phyloP scores from a whole-genome alignment of 2,329 filamentous ascomycete genomes.

The Epichloe sibirici region DNA sequence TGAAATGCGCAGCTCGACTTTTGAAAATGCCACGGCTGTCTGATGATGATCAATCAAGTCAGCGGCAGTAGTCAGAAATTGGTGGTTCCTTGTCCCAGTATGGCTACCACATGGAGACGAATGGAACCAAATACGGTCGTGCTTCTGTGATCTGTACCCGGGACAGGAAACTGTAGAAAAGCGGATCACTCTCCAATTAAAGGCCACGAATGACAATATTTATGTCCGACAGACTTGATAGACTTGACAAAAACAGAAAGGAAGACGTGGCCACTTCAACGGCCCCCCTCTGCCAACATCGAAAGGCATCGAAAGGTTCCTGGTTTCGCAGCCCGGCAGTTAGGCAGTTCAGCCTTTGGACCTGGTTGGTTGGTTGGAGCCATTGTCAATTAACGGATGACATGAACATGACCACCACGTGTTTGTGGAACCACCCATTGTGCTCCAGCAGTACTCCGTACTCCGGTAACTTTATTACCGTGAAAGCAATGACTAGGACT shows the following conservation, averaged over 20 bases:
- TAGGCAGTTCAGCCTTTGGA: too few species aligned
- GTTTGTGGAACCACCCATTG: not conserved
- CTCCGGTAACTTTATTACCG: too few species aligned
- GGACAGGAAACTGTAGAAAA: not conserved
- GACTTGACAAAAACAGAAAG: not conserved
- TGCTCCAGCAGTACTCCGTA: too few species aligned
- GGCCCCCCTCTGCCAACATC: not conserved
- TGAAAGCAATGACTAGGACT: too few species aligned
- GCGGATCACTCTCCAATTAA: not conserved
- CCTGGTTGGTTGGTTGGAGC: too few species aligned
- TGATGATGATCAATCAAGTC: slow-evolving; percentile 4
- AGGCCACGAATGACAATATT: not conserved
- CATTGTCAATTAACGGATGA: not conserved
- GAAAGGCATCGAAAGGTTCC: not conserved
- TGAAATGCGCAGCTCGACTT: not conserved
- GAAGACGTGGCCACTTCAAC: not conserved
- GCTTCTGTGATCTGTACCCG: not conserved
- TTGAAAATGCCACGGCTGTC: slow-evolving; percentile 16
- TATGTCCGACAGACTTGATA: not conserved
- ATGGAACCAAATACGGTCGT: not conserved
- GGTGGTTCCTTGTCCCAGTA: not conserved
- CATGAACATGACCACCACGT: slow-evolving; percentile 4
- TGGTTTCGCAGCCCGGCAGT: too few species aligned
- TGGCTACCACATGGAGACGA: too few species aligned
- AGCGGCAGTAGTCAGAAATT: not conserved